phyloP scores from a whole-genome alignment of 2,329 filamentous ascomycete genomes.

The Aspergillus sp. region DNA sequence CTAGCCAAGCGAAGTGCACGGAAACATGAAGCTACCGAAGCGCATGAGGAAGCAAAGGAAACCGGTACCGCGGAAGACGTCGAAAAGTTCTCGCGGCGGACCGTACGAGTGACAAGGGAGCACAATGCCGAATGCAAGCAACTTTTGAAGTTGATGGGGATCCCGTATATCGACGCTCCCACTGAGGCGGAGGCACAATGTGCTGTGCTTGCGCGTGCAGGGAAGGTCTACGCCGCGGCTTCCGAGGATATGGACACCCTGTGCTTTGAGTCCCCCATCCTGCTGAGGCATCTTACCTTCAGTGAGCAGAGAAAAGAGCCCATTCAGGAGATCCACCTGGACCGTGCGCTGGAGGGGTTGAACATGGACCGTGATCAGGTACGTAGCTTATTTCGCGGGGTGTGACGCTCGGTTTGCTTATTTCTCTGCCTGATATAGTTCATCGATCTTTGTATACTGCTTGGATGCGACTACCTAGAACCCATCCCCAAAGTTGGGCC shows the following conservation, averaged over 20 bases:
- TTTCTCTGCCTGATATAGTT: constrained; percentile 58
- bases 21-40: constrained; percentile 87
- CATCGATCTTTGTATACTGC: constrained; percentile 94
- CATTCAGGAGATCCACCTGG: constrained; percentile 89
- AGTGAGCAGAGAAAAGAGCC: constrained; percentile 97
- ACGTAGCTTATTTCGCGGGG: constrained; percentile 36
- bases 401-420: not conserved
- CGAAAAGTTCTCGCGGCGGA: constrained; percentile 93
- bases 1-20: constrained; percentile 93
- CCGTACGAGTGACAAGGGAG: constrained; percentile 91
- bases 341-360: constrained; percentile 82
- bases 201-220: constrained; percentile 80
- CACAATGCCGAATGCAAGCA: constrained; percentile 94
- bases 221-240: constrained; percentile 94
- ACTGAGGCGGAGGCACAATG: constrained; percentile 98
- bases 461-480: constrained; percentile 97
- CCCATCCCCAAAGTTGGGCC: constrained; percentile 94
- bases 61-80: constrained; percentile 96
- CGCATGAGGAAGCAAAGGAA: constrained; percentile 92
- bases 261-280: constrained; percentile 88
- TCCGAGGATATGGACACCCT: constrained; percentile 99
- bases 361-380: constrained; percentile 83
- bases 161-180: constrained; percentile 91
- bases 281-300: constrained; percentile 91
- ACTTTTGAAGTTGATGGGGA: constrained; percentile 89